Percentiles rank a stretch among this genome's conserved stretches.
phyloP scores from a whole-genome alignment of 1,284 basidiomycete species.

The Naganishia liquefaciens region DNA sequence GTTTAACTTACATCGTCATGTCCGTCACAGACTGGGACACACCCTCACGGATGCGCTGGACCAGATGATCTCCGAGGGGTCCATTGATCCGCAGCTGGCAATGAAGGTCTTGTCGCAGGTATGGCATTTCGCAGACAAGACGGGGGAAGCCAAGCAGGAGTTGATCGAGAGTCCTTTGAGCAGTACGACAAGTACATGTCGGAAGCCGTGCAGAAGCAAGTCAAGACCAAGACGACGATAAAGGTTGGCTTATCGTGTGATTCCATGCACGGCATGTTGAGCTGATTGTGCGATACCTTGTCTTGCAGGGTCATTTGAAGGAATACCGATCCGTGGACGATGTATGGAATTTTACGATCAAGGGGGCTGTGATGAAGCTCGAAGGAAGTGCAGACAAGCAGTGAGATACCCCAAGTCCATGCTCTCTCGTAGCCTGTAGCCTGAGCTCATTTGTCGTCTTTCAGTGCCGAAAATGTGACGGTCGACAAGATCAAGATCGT shows the following conservation, averaged over 20 bases:
- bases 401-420: neutral
- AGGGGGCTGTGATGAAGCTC: slow-evolving; percentile 90
- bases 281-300: neutral
- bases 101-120: slow-evolving; percentile 97
- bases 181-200: slow-evolving; percentile 94
- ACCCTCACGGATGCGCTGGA: slow-evolving; percentile 98
- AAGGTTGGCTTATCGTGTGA: slow-evolving; percentile 64
- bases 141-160: neutral
- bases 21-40: slow-evolving; percentile 76
- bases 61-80: slow-evolving; percentile 94
- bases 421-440: neutral
- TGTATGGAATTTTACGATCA: slow-evolving; percentile 95
- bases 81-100: slow-evolving; percentile 94
- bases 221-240: slow-evolving; percentile 86
- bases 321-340: slow-evolving; percentile 95
- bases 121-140: slow-evolving; percentile 35
- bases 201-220: slow-evolving; percentile 82
- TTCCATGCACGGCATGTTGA: neutral
- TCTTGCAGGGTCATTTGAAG: slow-evolving; percentile 73
- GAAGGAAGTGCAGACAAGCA: slow-evolving; percentile 55
- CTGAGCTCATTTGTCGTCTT: neutral
- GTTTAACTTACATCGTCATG: neutral
- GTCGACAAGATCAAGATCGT: slow-evolving; percentile 88
- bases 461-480: slow-evolving; percentile 56
- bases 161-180: neutral